A percentile compares a stretch with the other conserved stretches of the same genome.
Conservation (phyloP, 495 filamentous ascomycete species). For the Rusavskia elegans region DNA sequence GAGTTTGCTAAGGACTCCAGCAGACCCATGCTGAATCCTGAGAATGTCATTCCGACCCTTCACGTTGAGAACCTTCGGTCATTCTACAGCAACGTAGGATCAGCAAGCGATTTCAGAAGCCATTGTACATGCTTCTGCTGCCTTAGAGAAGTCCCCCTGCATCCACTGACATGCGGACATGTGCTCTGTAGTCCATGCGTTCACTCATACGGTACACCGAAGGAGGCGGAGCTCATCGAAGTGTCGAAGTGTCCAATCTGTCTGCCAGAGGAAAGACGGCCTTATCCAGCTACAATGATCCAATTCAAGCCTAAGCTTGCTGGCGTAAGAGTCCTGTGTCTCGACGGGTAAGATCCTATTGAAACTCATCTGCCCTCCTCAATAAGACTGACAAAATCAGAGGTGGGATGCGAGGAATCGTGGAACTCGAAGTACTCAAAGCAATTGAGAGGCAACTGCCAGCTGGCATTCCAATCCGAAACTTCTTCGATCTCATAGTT, state of each 20-base stretch:
- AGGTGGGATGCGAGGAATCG: slow-evolving; percentile 28
- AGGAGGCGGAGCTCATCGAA: neutral
- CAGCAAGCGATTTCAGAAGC: slow-evolving; percentile 3
- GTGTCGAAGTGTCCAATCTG: slow-evolving; percentile 1
- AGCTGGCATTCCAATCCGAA: slow-evolving; percentile 16
- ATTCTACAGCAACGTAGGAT: slow-evolving; percentile 2
- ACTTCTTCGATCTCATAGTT: slow-evolving; percentile 31
- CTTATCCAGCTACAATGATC: neutral
- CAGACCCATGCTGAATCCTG: too few species aligned
- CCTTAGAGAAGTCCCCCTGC: slow-evolving; percentile 20
- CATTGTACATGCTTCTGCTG: slow-evolving; percentile 25
- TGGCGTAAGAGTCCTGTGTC: slow-evolving; percentile 20
- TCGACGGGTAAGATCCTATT: slow-evolving; percentile 23
- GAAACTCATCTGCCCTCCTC: too few species aligned
- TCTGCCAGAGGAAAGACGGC: too few species aligned
- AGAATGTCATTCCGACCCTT: too few species aligned
- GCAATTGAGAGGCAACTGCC: slow-evolving; percentile 17
- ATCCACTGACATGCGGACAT: slow-evolving; percentile 25
- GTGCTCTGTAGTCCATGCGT: slow-evolving; percentile 27
- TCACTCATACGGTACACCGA: slow-evolving; percentile 14
- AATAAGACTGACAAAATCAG: slow-evolving; percentile 6
- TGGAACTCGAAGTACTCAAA: slow-evolving; percentile 25
- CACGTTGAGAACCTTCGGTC: neutral
- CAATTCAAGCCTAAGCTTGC: slow-evolving; percentile 20
- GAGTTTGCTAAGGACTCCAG: too few species aligned